phyloP scores from a whole-genome alignment of 1,284 basidiomycete species.

The Ceratobasidium theobromae region DNA sequence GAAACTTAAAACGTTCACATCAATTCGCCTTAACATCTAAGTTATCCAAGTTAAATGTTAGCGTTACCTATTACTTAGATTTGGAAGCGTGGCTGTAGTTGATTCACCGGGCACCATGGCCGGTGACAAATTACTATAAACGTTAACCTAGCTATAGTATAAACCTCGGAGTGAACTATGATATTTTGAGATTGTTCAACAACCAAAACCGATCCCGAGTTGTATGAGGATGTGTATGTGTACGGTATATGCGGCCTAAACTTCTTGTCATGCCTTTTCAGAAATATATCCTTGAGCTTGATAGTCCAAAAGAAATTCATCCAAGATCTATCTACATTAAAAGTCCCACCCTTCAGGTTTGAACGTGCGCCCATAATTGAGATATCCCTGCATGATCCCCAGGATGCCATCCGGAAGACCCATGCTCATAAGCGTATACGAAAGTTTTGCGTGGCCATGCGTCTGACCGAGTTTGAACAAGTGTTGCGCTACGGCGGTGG shows the following conservation, averaged over 20 bases:
- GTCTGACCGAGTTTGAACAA: conserved; percentile 92
- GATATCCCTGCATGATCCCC: conserved; percentile 83
- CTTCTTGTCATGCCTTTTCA: neutral
- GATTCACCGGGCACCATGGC: too few relatives aligned
- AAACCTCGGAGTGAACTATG: too few relatives aligned
- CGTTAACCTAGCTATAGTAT: too few relatives aligned
- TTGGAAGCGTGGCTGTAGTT: too few relatives aligned
- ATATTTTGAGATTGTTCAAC: too few relatives aligned
- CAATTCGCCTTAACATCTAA: too few relatives aligned
- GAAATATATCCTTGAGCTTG: neutral
- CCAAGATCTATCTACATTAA: conserved; percentile 19
- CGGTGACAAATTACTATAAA: too few relatives aligned
- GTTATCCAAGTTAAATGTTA: too few relatives aligned
- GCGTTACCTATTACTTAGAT: too few relatives aligned
- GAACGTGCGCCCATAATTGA: conserved; percentile 78
- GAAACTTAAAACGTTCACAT: too few relatives aligned
- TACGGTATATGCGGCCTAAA: neutral
- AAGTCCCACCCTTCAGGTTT: conserved; percentile 59
- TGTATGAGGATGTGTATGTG: neutral
- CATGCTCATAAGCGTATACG: conserved; percentile 93
- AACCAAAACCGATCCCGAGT: neutral
- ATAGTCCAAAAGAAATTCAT: neutral
- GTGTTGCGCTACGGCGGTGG: conserved; percentile 83
- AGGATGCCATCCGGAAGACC: conserved; percentile 80
- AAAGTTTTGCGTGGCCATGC: conserved; percentile 94